Base-by-base conservation (phyloP, 306 rosid species). In the Vicia sativa region DNA sequence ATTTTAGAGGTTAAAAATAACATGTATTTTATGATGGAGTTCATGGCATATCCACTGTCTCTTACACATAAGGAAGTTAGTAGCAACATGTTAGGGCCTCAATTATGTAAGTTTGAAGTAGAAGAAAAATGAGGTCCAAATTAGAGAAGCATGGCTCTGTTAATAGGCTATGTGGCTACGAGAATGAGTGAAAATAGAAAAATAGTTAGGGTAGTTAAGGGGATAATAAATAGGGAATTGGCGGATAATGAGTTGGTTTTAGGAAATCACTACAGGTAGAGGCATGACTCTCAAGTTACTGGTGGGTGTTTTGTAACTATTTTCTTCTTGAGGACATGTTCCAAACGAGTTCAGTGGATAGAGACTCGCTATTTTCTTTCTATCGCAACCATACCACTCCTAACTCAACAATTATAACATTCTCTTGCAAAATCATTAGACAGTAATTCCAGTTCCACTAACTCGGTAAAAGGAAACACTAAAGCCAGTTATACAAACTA, bases 1-100 rank as follows among this genome's bases (percentile, higher is more conserved):
- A 44, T 54, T 26, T 16, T 54, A 43, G 50, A 35, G 15, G 23
- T 34, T n/a, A 34, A 12, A 34, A 35, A 16, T 49, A 49, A 48
- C 44, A 46, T 11, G 34, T 25, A 15, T 43, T 12, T 52, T 12
- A 26, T 21, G 37, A 39, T 34, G 19, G 57, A 68, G 38, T 19
- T 26, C 53, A 34, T 14, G 57, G 70, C 48, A 62, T 21, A 50
- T 64, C 16, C 60, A 46, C 13, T 49, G 57, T 45, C 46, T 31
- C 55, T 50, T 57, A 7, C 44, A 6, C 9, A 31, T 12, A 49
- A 14, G 21, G 39, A 74, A 38, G 57, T 41, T 29, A 45, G 16
- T 18, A 28, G 23, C 48, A 67, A 54, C 38, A 3, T 56, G 62
- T 31, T 57, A 14, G 63, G 23, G 42, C 63, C 42, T 16, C 11